A percentile compares a stretch with the other conserved stretches of the same genome.
These are phyloP conservation scores for Marchantia polymorpha DNA, from an alignment of 225 moss, liverwort and hornwort genomes.

Conservation along the genomic window DNA sequence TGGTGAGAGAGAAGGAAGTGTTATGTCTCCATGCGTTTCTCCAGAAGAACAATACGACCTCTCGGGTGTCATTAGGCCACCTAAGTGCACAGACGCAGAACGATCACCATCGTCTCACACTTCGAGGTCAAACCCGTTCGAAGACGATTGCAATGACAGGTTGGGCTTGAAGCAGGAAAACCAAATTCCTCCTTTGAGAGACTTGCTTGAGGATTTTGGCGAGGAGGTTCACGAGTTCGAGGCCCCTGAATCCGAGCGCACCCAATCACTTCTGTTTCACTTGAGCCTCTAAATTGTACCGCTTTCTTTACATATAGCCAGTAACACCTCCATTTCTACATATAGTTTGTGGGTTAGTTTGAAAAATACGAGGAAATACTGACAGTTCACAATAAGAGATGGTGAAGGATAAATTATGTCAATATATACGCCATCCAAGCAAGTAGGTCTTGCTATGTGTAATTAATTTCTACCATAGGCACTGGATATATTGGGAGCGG, in stretches of 20 bases:
- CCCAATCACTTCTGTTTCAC: conserved; percentile 39
- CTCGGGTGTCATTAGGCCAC: background rate
- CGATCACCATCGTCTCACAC: conserved; percentile 27
- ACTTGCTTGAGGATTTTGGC: conserved; percentile 24
- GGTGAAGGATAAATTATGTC: background rate
- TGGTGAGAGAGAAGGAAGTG: background rate
- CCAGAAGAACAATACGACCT: conserved; percentile 13
- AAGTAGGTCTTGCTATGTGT: conserved; percentile 12
- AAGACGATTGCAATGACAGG: conserved; percentile 19
- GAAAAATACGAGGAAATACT: conserved; percentile 4
- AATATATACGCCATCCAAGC: conserved; percentile 3
- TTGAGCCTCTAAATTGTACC: conserved; percentile 21
- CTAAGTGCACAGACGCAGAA: conserved; percentile 1
- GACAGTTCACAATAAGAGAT: conserved; percentile 8
- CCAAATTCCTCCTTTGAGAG: background rate
- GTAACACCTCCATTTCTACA: background rate
- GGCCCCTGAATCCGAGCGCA: conserved; percentile 18
- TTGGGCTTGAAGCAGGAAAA: conserved; percentile 23
- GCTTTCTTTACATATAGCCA: background rate
- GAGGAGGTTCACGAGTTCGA: conserved; percentile 20
- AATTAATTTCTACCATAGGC: conserved; percentile 30
- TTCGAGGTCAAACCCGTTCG: conserved; percentile 29
- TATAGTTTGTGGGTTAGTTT: background rate
- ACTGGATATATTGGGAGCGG: conserved; percentile 6
- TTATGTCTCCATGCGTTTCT: background rate